Conservation (phyloP, 1,139 yeast species). For the Saccharomyces uvarum region DNA sequence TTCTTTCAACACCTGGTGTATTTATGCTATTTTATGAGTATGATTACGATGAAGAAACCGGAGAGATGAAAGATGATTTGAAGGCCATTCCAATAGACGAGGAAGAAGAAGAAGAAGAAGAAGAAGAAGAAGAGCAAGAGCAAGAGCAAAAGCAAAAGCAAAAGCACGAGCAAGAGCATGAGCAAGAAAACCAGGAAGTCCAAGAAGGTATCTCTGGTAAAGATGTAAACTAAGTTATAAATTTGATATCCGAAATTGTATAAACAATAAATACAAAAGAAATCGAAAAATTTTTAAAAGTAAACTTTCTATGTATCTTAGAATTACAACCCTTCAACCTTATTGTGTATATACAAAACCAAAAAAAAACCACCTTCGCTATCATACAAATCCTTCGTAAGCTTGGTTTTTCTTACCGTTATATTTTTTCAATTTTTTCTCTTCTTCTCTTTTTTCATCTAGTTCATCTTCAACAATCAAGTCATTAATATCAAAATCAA, state of each 20-base stretch:
- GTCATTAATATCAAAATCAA: constrained; percentile 31
- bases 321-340: not conserved
- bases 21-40: constrained; percentile 86
- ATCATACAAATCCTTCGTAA: constrained; percentile 18
- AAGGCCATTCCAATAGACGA: constrained; percentile 11
- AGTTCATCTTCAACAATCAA: constrained; percentile 28
- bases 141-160: constrained; percentile 8
- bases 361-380: not conserved
- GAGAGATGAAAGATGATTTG: constrained; percentile 29
- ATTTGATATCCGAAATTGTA: not conserved
- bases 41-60: constrained; percentile 36
- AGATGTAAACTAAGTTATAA: constrained; percentile 1
- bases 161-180: not conserved
- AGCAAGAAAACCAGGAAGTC: not conserved
- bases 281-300: not conserved
- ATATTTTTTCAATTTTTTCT: constrained; percentile 14
- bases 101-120: constrained; percentile 20
- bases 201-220: not conserved
- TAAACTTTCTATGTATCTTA: not conserved
- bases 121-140: constrained; percentile 14
- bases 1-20: constrained; percentile 73
- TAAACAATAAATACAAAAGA: not conserved
- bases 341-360: not conserved
- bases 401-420: constrained; percentile 18
- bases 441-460: constrained; percentile 20